Base-by-base conservation (phyloP, 768 basidiomycete species). In the Megacollybia marginata region DNA sequence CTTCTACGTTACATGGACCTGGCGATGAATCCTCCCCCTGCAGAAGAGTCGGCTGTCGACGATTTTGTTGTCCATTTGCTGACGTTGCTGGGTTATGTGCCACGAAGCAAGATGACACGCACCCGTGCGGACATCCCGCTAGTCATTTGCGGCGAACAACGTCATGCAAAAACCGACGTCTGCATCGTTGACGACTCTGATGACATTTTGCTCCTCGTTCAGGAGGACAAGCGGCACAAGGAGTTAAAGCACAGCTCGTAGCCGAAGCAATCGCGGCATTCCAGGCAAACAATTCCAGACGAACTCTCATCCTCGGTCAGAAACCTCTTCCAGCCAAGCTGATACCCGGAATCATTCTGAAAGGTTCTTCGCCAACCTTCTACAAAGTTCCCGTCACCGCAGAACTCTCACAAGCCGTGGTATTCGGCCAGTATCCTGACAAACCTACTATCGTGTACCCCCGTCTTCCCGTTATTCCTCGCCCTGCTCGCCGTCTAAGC, bases 341-440 rank as follows among this genome's bases (percentile, higher is more conserved):
- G 16, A 32, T 56, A 31, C 43, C 58, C 7, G 46, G 46, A 18
- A 54, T 62, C 46, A 52, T 50, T 5, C 45, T 62, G 31, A 31
- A 49, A 13, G 57, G 61, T 47, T 53, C 59, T 2, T 36, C 42
- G 38, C 62, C 63, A 15, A 48, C 44, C 18, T 64, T 64, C 50
- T 64, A 63, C 49, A 54, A 62, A 50, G 45, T 61, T 33, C 47
- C 47, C 5, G 53, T 63, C 51, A 64, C 59, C 12, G 33, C 52
- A 45, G 52, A 36, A 28, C 50, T 64, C 48, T 53, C 48, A 48
- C 49, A 50, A 42, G 57, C 59, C 8, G 56, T 52, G 56, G 49
- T 53, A 58, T 54, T 34, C 12, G 51, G 53, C 18, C 43, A 45
- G 51, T 55, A 51, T 58, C 55, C 49, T 13, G 56, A 44, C 46